phyloP scores from a whole-genome alignment of 2,329 filamentous ascomycete genomes.

The Fusarium zealandicum region DNA sequence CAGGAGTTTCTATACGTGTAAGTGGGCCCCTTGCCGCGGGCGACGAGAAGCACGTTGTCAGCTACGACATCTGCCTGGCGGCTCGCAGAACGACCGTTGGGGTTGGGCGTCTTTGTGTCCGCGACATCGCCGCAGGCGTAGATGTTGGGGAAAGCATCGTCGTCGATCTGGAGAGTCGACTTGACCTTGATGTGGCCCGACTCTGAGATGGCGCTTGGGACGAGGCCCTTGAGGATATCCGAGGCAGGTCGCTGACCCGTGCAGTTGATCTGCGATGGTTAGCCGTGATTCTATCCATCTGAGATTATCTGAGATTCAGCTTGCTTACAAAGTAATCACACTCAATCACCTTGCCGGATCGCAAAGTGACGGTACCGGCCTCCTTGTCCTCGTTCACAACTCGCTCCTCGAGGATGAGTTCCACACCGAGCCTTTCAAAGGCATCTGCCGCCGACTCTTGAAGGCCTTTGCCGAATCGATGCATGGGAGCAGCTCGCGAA shows the following conservation, averaged over 20 bases:
- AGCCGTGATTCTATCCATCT: neutral
- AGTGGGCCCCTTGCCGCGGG: slow-evolving; percentile 50
- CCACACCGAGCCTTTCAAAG: slow-evolving; percentile 55
- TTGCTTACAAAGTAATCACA: slow-evolving; percentile 59
- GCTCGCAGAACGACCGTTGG: slow-evolving; percentile 62
- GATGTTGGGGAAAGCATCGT: slow-evolving; percentile 57
- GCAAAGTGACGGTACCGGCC: slow-evolving; percentile 52
- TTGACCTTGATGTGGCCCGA: slow-evolving; percentile 61
- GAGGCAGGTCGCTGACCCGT: slow-evolving; percentile 67
- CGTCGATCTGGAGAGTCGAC: slow-evolving; percentile 63
- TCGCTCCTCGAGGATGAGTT: slow-evolving; percentile 60
- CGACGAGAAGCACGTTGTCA: slow-evolving; percentile 60
- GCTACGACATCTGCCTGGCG: slow-evolving; percentile 61
- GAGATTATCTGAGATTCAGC: too few species aligned
- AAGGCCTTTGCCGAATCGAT: slow-evolving; percentile 56
- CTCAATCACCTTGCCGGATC: slow-evolving; percentile 52
- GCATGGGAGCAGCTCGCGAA: slow-evolving; percentile 61
- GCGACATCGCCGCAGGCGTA: slow-evolving; percentile 72
- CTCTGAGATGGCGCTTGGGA: slow-evolving; percentile 52
- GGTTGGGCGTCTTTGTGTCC: slow-evolving; percentile 54
- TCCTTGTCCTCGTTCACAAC: slow-evolving; percentile 48
- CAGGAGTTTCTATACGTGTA: slow-evolving; percentile 53
- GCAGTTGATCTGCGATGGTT: slow-evolving; percentile 58
- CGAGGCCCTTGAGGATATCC: slow-evolving; percentile 52
- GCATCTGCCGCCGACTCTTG: slow-evolving; percentile 51